A percentile compares a stretch with the other conserved stretches of the same genome.
These are phyloP conservation scores for Candida insectorum DNA, from an alignment of 805 yeast species.

Conservation along the genomic window DNA sequence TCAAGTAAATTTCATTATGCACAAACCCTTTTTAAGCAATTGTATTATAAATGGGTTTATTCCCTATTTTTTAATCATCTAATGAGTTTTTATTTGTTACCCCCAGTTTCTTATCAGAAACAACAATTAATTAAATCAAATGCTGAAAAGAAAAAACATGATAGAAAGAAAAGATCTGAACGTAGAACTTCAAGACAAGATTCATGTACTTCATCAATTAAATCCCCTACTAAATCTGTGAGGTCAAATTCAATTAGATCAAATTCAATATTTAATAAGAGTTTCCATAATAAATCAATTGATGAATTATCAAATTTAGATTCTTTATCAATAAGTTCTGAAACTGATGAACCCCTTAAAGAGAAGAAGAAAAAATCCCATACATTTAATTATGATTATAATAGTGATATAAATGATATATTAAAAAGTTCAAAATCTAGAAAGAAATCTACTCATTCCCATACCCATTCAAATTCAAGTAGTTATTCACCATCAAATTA, in stretches of 20 bases:
- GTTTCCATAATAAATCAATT: not conserved
- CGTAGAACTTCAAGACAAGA: conserved; percentile 4
- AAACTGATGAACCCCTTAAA: not conserved
- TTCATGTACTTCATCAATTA: not conserved
- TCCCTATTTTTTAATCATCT: not conserved
- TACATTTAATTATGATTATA: conserved; percentile 12
- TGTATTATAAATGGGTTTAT: no score
- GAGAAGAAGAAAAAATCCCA: conserved; percentile 5
- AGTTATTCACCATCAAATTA: not conserved
- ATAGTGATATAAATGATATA: conserved; percentile 15
- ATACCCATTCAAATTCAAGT: not conserved
- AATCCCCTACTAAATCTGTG: not conserved
- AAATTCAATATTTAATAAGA: not conserved
- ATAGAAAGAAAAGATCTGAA: no score
- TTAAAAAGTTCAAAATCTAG: conserved; percentile 10
- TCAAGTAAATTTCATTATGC: no score
- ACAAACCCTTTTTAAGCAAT: no score
- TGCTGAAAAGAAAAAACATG: conserved; percentile 7
- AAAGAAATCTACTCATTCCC: not conserved
- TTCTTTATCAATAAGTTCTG: conserved; percentile 8
- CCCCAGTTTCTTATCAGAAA: conserved; percentile 39
- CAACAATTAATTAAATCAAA: conserved; percentile 31
- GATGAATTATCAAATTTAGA: conserved; percentile 12
- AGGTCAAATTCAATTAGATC: not conserved
- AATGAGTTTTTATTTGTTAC: conserved; percentile 39